Evolutionary conservation across 1,284 basidiomycete species (phyloP).

Genomic region (Papiliotrema fonsecae): DNA sequence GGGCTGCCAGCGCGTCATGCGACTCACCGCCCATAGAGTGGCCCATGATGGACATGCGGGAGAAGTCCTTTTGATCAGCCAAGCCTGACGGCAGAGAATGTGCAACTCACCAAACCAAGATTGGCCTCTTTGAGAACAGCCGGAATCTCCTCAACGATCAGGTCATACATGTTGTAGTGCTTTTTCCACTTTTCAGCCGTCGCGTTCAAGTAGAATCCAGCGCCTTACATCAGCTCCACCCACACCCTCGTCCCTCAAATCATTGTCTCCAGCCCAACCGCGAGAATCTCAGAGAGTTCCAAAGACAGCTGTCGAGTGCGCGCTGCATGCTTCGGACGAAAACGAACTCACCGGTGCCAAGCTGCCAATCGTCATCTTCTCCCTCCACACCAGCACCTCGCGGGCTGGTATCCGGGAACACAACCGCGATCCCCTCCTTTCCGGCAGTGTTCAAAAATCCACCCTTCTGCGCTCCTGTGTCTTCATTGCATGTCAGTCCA

Average conservation of each 20-base stretch:
- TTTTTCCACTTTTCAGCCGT: conserved; percentile 71
- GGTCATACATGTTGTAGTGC: conserved; percentile 87
- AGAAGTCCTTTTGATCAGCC: conserved; percentile 26
- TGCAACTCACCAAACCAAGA: conserved; percentile 52
- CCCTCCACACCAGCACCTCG: conserved; percentile 84
- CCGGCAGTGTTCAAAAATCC: conserved; percentile 75
- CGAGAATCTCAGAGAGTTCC: no score
- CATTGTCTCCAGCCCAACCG: no score
- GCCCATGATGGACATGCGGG: conserved; percentile 65
- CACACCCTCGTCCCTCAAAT: no score
- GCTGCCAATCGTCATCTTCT: conserved; percentile 85
- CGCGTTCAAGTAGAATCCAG: conserved; percentile 91
- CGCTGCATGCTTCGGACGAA: no score
- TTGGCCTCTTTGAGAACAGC: conserved; percentile 63
- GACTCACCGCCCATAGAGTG: conserved; percentile 76
- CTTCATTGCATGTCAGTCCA: conserved; percentile 92
- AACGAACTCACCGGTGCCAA: conserved; percentile 61
- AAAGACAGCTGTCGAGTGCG: no score
- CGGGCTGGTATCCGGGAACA: conserved; percentile 95
- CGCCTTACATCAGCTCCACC: conserved; percentile 52
- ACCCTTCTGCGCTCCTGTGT: conserved; percentile 90
- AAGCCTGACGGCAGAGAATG: background rate
- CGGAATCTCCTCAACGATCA: conserved; percentile 77
- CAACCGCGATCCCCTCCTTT: conserved; percentile 76
- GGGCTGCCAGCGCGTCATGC: no score